phyloP scores from a whole-genome alignment of 2,329 filamentous ascomycete species.

The Lasiodiplodia hormozganensis region DNA sequence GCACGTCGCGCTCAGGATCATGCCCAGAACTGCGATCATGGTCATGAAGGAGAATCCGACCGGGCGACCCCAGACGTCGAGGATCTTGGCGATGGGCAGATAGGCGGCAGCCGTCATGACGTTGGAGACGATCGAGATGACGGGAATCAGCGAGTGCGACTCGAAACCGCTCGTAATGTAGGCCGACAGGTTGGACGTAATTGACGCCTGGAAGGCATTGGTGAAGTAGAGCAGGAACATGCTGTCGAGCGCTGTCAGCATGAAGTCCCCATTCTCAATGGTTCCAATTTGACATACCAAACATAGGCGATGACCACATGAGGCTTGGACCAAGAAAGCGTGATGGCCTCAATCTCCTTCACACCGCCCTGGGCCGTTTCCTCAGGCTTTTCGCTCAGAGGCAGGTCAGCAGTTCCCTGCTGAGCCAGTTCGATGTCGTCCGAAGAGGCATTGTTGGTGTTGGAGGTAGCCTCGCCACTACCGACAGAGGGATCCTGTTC shows the following conservation, averaged over 20 bases:
- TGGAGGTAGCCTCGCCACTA: neutral
- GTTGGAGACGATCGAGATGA: conserved; percentile 38
- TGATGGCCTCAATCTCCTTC: conserved; percentile 49
- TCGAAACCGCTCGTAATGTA: conserved; percentile 43
- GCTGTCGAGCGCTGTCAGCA: conserved; percentile 35
- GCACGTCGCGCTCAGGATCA: conserved; percentile 67
- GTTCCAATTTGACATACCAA: conserved; percentile 40
- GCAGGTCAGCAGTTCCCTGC: neutral
- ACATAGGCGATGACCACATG: conserved; percentile 46
- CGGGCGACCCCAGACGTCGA: conserved; percentile 71
- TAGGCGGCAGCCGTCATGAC: conserved; percentile 62
- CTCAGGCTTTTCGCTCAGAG: conserved; percentile 30
- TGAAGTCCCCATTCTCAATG: neutral
- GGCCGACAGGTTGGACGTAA: conserved; percentile 43
- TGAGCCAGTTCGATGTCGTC: neutral
- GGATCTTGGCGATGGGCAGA: conserved; percentile 69
- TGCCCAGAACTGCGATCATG: conserved; percentile 56
- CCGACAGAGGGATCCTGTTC: neutral
- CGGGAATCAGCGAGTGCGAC: conserved; percentile 38
- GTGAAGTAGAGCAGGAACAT: conserved; percentile 48
- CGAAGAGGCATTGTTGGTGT: neutral
- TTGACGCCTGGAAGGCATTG: conserved; percentile 51
- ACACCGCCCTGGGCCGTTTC: conserved; percentile 47
- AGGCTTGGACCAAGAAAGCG: conserved; percentile 47
- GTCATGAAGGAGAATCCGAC: conserved; percentile 66